A percentile compares a stretch with the other conserved stretches of the same genome.
phyloP scores from a whole-genome alignment of 2,329 filamentous ascomycete genomes.

The Westerdykella ornata region DNA sequence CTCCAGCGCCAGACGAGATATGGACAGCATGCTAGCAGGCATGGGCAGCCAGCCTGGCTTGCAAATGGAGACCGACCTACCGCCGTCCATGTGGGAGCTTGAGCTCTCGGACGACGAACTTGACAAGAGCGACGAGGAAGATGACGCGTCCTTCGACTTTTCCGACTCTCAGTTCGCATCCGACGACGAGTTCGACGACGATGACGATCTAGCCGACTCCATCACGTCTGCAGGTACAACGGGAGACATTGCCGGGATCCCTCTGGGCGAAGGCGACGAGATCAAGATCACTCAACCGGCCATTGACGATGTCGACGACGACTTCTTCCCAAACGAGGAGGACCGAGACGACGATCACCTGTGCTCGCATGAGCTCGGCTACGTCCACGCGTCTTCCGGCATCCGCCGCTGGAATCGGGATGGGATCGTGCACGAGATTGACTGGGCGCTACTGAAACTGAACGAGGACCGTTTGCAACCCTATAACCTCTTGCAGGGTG shows the following conservation, averaged over 20 bases:
- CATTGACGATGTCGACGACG: conserved; percentile 75
- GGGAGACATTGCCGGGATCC: conserved; percentile 71
- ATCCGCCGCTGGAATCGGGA: conserved; percentile 68
- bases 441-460: conserved; percentile 89
- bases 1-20: conserved; percentile 38
- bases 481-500: conserved; percentile 62
- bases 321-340: conserved; percentile 71
- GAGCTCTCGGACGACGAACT: conserved; percentile 52
- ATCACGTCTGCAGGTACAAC: conserved; percentile 24
- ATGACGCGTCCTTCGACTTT: conserved; percentile 41
- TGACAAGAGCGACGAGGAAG: conserved; percentile 37
- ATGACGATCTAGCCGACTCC: conserved; percentile 24
- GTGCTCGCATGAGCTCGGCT: conserved; percentile 70
- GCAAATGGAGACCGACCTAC: conserved; percentile 24
- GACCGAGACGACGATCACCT: conserved; percentile 74
- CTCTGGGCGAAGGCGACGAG: conserved; percentile 65
- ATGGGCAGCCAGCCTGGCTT: conserved; percentile 34
- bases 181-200: conserved; percentile 22
- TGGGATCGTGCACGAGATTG: conserved; percentile 79
- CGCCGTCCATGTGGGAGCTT: conserved; percentile 34
- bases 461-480: conserved; percentile 62
- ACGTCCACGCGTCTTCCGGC: conserved; percentile 83
- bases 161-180: conserved; percentile 51
- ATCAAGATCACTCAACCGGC: conserved; percentile 87
- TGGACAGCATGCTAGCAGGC: conserved; percentile 16